These are phyloP conservation scores for Plenodomus lindquistii DNA, from an alignment of 2,329 filamentous ascomycete species.

Conservation along the genomic window DNA sequence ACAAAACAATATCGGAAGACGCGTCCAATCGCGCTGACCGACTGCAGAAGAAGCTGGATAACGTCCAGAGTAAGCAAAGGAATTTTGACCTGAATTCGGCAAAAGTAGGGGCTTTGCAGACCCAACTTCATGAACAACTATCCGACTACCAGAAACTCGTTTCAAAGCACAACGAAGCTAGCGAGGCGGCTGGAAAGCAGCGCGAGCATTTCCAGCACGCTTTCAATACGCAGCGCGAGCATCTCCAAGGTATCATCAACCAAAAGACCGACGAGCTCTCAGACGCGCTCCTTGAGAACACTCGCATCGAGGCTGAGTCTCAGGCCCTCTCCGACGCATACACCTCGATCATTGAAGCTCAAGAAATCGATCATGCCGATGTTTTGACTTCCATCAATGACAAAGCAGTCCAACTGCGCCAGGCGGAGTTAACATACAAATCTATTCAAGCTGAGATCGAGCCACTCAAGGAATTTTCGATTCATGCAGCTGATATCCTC, in stretches of 20 bases:
- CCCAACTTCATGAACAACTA: constrained; percentile 9
- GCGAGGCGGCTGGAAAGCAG: constrained; percentile 5
- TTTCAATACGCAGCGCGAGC: background rate
- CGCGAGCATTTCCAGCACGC: constrained; percentile 4
- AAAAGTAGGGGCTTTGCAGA: constrained; percentile 14
- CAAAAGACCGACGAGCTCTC: constrained; percentile 4
- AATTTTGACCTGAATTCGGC: constrained; percentile 1
- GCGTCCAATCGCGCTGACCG: constrained; percentile 12
- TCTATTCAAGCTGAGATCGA: constrained; percentile 12
- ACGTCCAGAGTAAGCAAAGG: constrained; percentile 4
- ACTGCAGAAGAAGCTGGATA: constrained; percentile 13
- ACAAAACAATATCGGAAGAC: constrained; percentile 13
- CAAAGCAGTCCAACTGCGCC: constrained; percentile 1
- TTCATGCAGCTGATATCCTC: background rate
- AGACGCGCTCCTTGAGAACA: constrained; percentile 1
- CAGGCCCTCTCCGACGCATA: constrained; percentile 11
- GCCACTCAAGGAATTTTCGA: constrained; percentile 5
- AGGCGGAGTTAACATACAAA: constrained; percentile 10
- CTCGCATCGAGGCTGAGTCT: constrained; percentile 10
- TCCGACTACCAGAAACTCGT: constrained; percentile 10
- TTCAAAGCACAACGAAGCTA: constrained; percentile 12
- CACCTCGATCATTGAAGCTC: constrained; percentile 8
- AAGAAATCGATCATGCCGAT: constrained; percentile 10
- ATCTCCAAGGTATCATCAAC: background rate
- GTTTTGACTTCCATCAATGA: constrained; percentile 5